phyloP scores from a whole-genome alignment of 2,329 filamentous ascomycete genomes.

The Sphaceloma murrayae region DNA sequence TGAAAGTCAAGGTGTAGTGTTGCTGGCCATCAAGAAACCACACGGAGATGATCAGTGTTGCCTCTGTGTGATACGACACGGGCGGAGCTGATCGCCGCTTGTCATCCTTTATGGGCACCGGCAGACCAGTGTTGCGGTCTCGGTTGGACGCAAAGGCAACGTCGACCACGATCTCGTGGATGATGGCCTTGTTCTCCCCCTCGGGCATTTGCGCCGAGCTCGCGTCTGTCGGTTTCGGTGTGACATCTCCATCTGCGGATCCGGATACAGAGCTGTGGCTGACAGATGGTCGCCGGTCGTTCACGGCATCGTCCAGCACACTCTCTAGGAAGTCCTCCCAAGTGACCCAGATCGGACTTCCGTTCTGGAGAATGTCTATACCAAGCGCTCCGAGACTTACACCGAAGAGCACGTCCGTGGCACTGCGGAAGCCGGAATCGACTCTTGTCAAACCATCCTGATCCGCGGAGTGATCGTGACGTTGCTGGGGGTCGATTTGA shows the following conservation, averaged over 20 bases:
- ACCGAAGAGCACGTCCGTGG: constrained; percentile 53
- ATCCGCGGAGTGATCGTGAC: constrained; percentile 28
- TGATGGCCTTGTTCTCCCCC: constrained; percentile 31
- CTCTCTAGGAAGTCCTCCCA: constrained; percentile 43
- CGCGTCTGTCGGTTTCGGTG: constrained; percentile 13
- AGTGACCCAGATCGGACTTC: constrained; percentile 42
- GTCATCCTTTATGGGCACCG: constrained; percentile 24
- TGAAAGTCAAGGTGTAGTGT: constrained; percentile 69
- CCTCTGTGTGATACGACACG: constrained; percentile 37
- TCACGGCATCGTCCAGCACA: constrained; percentile 33
- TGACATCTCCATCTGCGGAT: constrained; percentile 16
- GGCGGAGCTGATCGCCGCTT: constrained; percentile 10
- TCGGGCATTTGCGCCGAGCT: constrained; percentile 17
- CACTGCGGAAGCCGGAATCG: constrained; percentile 24
- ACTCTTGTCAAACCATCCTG: constrained; percentile 23
- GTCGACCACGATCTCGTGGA: constrained; percentile 56
- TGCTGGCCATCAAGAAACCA: constrained; percentile 60
- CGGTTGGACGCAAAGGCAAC: constrained; percentile 52
- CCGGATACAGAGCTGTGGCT: constrained; percentile 1
- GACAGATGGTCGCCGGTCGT: constrained; percentile 19
- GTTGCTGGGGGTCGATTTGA: constrained; percentile 41
- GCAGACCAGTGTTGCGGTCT: constrained; percentile 30
- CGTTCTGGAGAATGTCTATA: constrained; percentile 63
- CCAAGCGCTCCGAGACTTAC: constrained; percentile 60
- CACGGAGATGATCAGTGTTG: constrained; percentile 67